A percentile compares a stretch with the other conserved stretches of the same genome.
Evolutionary conservation across 2,329 filamentous ascomycete species (phyloP).

Genomic region (Botryosphaeria agaves): DNA sequence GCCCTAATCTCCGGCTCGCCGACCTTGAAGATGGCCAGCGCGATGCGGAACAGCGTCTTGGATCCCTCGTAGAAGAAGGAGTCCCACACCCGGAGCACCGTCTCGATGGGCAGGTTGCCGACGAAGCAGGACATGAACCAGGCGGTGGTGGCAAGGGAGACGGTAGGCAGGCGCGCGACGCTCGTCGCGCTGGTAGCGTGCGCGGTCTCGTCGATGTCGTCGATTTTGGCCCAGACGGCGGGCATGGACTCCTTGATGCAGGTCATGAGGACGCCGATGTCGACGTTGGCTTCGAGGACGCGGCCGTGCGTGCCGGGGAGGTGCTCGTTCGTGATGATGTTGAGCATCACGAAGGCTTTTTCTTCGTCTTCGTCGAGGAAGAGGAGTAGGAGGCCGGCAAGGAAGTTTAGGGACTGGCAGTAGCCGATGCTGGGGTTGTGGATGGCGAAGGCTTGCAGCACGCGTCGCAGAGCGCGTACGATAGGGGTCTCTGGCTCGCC

Average conservation of each 20-base stretch:
- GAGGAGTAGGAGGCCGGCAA: constrained; percentile 74
- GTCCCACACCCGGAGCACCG: constrained; percentile 85
- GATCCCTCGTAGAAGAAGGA: constrained; percentile 91
- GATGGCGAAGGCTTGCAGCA: constrained; percentile 76
- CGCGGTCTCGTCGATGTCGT: constrained; percentile 43
- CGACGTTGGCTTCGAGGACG: constrained; percentile 81
- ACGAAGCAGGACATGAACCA: constrained; percentile 99
- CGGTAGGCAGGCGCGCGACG: constrained; percentile 52
- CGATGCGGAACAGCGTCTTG: constrained; percentile 84
- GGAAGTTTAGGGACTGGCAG: constrained; percentile 89
- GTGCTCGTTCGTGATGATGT: constrained; percentile 77
- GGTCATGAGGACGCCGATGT: constrained; percentile 84
- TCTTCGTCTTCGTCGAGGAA: constrained; percentile 73
- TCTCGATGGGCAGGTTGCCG: constrained; percentile 80
- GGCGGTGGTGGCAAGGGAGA: constrained; percentile 80
- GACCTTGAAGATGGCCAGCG: constrained; percentile 77
- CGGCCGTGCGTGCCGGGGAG: constrained; percentile 85
- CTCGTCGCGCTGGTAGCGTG: constrained; percentile 20
- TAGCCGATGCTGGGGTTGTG: constrained; percentile 88
- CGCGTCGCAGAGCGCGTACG: constrained; percentile 64
- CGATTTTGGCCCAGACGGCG: constrained; percentile 73
- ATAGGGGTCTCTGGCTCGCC: constrained; percentile 50
- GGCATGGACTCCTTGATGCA: constrained; percentile 70
- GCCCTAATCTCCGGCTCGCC: constrained; percentile 66
- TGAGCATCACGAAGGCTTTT: constrained; percentile 81